These are phyloP conservation scores for Casuarina equisetifolia DNA, from an alignment of 306 rosid species.

Conservation along the genomic window DNA sequence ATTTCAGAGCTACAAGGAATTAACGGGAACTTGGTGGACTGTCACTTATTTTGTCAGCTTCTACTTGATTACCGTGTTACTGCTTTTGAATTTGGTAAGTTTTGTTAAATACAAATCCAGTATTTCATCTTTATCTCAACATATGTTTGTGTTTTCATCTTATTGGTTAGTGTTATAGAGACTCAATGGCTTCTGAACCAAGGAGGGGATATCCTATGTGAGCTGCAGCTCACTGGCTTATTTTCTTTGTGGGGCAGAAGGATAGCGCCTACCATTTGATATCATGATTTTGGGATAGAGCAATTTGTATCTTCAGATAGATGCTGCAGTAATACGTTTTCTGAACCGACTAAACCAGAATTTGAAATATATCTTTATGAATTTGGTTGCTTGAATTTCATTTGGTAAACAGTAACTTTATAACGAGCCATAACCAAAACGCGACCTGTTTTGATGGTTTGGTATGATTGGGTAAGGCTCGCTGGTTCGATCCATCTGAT, in stretches of 20 bases:
- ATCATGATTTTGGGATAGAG: background rate
- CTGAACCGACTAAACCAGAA: background rate
- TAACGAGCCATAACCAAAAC: background rate
- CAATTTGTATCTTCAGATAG: background rate
- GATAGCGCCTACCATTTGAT: background rate
- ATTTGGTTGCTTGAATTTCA: background rate
- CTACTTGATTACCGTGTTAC: conserved; percentile 78
- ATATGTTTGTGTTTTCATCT: background rate
- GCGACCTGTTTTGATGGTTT: background rate
- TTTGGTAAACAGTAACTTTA: background rate
- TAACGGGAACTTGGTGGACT: conserved; percentile 82
- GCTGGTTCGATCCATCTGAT: background rate
- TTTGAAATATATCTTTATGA: background rate
- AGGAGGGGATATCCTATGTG: background rate
- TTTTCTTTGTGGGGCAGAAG: background rate
- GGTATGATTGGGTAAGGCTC: background rate
- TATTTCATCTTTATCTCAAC: conserved; percentile 9
- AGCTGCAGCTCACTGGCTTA: background rate
- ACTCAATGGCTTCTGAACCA: background rate
- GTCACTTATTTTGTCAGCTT: conserved; percentile 73
- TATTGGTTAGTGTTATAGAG: background rate
- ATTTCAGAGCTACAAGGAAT: conserved; percentile 82
- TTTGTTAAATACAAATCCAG: conserved; percentile 17
- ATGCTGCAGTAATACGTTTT: background rate
- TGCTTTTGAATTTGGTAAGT: conserved; percentile 88